Evolutionary conservation across 73 alveolate species (phyloP), one percentile per base, ranked within the genome.

Genomic region (Paramecium sexaurelia): DNA sequence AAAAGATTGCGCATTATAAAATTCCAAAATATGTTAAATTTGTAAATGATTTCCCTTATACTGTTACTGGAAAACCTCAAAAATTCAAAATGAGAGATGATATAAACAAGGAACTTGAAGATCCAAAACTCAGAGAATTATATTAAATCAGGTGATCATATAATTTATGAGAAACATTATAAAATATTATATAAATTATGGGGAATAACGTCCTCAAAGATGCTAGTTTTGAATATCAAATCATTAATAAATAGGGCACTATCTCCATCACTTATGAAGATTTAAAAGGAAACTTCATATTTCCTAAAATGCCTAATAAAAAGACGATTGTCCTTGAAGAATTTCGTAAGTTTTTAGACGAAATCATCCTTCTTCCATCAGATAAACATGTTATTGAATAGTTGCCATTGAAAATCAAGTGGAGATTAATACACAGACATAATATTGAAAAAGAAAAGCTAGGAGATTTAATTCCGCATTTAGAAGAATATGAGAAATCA

Each of bases 21-120:
- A 39, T 95, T 13, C 97, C 98, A 7, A 92, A 92, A 32, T 92
- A 75, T 71, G 89, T 95, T 3, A 92, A 92, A 55, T 73, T 94
- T 68, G 97, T 95, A 11, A 90, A 91, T 26, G 88, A 75, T 19
- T 95, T 83, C 84, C 98, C 97, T 9, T 66, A 94, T 55, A 96
- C 98, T 2, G 96, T 95, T n/a, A 95, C 98, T 5, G 99, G 99
- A 10, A 95, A 96, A 85, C 96, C 95, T 19, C 57, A 91, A 92
- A 96, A 96, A 75, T 92, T 92, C 66, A 92, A 85, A 35, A 95
- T 96, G 98, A 93, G 97, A 39, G 93, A 55, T 39, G 85, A 75
- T 22, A 87, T 87, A 13, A 87, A 87, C 13, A 56, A 87, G 69
- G 93, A 87, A 87, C 55, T 87, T 47, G 73, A 87, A 20, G 90